Evolutionary conservation across 1,284 basidiomycete species (phyloP).

Genomic region (Fistulinella cinereoalba): DNA sequence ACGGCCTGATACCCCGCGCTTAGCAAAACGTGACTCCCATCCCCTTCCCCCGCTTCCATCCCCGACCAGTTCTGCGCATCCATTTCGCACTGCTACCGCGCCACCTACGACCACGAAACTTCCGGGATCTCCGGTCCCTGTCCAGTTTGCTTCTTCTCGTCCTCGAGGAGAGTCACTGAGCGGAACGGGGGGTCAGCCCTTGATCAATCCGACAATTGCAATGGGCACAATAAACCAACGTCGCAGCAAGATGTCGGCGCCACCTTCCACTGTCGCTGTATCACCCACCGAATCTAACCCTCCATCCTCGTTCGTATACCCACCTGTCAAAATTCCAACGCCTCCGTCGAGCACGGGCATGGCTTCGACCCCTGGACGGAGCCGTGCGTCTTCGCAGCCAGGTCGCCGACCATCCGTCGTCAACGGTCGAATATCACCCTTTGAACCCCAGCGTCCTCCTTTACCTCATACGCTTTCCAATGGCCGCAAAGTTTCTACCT

Average conservation of each 20-base stretch:
- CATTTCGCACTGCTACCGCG: constrained; percentile 32
- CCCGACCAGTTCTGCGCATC: constrained; percentile 33
- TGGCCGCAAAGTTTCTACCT: constrained; percentile 58
- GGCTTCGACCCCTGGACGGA: constrained; percentile 41
- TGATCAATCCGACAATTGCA: constrained; percentile 58
- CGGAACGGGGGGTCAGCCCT: constrained; percentile 30
- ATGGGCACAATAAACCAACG: constrained; percentile 71
- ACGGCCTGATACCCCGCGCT: constrained; percentile 38
- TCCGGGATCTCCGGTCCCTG: constrained; percentile 43
- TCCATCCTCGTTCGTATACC: constrained; percentile 44
- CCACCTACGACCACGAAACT: constrained; percentile 36
- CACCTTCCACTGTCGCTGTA: constrained; percentile 46
- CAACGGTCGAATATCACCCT: constrained; percentile 46
- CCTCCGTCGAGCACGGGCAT: constrained; percentile 41
- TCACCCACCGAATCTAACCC: constrained; percentile 57
- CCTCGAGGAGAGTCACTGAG: constrained; percentile 43
- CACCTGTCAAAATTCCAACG: constrained; percentile 39
- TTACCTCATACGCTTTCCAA: constrained; percentile 43
- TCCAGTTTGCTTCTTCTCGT: constrained; percentile 42
- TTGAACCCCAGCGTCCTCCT: constrained; percentile 47
- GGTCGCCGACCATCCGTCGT: constrained; percentile 58
- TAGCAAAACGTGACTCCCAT: constrained; percentile 50
- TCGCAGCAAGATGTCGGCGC: constrained; percentile 58
- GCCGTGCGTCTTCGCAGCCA: constrained; percentile 67
- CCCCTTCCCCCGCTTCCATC: constrained; percentile 67